Percentiles rank a stretch among this genome's conserved stretches.
Conservation (phyloP, 805 yeast species). For the Candida glaebosa region DNA sequence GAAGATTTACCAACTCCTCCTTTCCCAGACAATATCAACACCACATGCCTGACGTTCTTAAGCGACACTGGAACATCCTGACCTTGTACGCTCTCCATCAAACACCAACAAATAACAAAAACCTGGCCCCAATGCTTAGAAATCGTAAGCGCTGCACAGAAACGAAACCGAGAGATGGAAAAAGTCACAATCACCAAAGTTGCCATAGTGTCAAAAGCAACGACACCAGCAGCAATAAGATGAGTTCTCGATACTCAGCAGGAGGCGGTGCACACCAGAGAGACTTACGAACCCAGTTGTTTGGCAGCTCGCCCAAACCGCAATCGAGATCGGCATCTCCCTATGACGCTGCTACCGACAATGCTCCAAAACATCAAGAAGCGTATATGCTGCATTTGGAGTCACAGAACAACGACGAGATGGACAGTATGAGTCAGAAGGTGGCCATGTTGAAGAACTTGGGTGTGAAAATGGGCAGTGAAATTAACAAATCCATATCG, state of each 20-base stretch:
- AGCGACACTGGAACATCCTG: slow-evolving; percentile 31
- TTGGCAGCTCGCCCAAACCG: slow-evolving; percentile 23
- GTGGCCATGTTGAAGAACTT: slow-evolving; percentile 39
- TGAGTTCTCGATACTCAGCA: slow-evolving; percentile 27
- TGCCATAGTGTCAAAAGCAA: too few species aligned
- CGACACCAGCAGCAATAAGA: too few species aligned
- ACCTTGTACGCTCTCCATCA: slow-evolving; percentile 3
- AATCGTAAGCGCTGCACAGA: neutral
- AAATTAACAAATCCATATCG: slow-evolving; percentile 38
- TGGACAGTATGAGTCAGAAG: slow-evolving; percentile 39
- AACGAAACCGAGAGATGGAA: too few species aligned
- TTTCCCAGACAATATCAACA: slow-evolving; percentile 85
- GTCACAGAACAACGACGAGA: slow-evolving; percentile 40
- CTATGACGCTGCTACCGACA: slow-evolving; percentile 27
- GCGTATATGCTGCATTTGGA: slow-evolving; percentile 41
- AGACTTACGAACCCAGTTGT: slow-evolving; percentile 41
- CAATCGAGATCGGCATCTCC: slow-evolving; percentile 36
- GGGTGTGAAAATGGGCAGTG: slow-evolving; percentile 42
- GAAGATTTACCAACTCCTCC: slow-evolving; percentile 98
- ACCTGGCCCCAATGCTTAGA: neutral
- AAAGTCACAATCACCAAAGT: too few species aligned
- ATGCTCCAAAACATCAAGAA: slow-evolving; percentile 39
- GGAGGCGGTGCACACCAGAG: slow-evolving; percentile 38
- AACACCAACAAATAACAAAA: too few species aligned
- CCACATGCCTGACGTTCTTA: slow-evolving; percentile 63